These are phyloP conservation scores for Eutrema heterophyllum DNA, from an alignment of 345 rosid species.

Conservation along the genomic window DNA sequence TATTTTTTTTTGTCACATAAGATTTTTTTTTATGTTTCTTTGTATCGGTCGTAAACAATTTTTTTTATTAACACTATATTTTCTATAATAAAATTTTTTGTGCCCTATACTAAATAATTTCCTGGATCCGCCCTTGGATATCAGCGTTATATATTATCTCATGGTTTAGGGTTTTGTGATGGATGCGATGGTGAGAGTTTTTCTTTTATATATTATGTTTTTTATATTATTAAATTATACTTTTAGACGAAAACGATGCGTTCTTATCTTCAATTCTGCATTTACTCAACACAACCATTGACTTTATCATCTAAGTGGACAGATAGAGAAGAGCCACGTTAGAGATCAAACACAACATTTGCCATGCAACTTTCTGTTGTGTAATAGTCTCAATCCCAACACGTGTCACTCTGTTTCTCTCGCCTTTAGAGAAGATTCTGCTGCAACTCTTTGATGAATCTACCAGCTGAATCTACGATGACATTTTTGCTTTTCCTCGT, in stretches of 20 bases:
- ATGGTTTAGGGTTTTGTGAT: not conserved
- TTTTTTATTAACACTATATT: too few relatives aligned
- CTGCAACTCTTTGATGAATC: not conserved
- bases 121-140: too few relatives aligned
- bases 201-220: not conserved
- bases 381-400: not conserved
- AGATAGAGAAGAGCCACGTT: constrained; percentile 5
- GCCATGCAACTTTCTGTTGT: not conserved
- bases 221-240: not conserved
- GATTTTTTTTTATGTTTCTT: too few relatives aligned
- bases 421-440: not conserved
- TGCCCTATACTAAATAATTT: too few relatives aligned
- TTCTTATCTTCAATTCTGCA: not conserved
- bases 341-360: not conserved
- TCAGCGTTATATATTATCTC: too few relatives aligned
- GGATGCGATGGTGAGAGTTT: not conserved
- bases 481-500: not conserved
- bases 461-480: not conserved
- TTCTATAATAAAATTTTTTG: too few relatives aligned
- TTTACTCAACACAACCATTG: not conserved
- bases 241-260: not conserved
- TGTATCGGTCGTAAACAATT: too few relatives aligned
- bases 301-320: constrained; percentile 15
- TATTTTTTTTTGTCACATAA: too few relatives aligned
- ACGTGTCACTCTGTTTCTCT: not conserved